Conservation (phyloP, 2,329 filamentous ascomycete species). For the Pseudocercospora crystallina region DNA sequence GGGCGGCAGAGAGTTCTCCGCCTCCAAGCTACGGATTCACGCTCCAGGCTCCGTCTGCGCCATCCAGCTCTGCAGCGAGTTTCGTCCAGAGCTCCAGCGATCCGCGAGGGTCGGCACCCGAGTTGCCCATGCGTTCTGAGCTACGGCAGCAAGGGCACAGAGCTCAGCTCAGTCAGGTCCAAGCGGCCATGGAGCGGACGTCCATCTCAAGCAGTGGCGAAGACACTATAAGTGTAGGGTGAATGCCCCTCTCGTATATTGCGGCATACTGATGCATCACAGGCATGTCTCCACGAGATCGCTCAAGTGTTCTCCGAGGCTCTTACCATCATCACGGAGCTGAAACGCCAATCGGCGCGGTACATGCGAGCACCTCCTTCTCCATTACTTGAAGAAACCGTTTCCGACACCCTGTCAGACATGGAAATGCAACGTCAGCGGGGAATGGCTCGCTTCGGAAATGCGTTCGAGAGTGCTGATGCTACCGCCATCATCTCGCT, state of each 20-base stretch:
- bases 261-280: too few relatives aligned
- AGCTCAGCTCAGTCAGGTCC: background rate
- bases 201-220: background rate
- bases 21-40: background rate
- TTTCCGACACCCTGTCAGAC: constrained; percentile 16
- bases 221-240: background rate
- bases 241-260: too few relatives aligned
- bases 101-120: background rate
- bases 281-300: constrained; percentile 1
- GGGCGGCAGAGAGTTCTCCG: constrained; percentile 1
- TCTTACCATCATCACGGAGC: background rate
- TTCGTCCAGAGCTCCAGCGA: background rate
- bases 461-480: constrained; percentile 29
- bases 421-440: constrained; percentile 29
- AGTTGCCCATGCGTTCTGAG: background rate
- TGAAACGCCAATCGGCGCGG: background rate
- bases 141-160: background rate
- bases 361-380: background rate
- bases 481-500: constrained; percentile 27
- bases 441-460: constrained; percentile 27
- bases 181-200: too few relatives aligned
- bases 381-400: constrained; percentile 6
- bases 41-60: background rate
- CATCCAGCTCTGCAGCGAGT: background rate
- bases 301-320: constrained; percentile 2